Evolutionary conservation across 306 rosid genomes (phyloP), one percentile per base, ranked within the genome.

Genomic region (Acacia crassicarpa): DNA sequence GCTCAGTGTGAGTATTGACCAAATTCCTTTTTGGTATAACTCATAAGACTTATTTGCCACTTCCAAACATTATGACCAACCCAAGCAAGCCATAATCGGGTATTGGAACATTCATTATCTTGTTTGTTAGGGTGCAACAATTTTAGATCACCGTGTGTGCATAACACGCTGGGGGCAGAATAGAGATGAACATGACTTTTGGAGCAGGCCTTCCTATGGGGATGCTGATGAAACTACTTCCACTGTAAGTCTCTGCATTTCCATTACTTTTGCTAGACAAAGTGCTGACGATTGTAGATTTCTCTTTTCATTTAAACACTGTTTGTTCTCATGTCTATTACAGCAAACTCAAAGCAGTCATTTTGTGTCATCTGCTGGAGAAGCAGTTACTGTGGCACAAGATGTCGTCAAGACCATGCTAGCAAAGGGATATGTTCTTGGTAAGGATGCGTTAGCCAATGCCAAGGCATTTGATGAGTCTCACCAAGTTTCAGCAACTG

Each of bases 101-200:
- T 78, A 49, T 77, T 76, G n/a, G 27, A 70, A 46, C 53, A 53
- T 69, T 77, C 41, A 17, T 41, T 43, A 65, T 74, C 48, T 88
- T 63, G 46, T 84, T 15, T 86, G 58, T 73, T 88, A 95, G 99
- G 99, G 97, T 67, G 99, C 99, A 68, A 87, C 98, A 70, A 93
- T 95, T 81, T 84, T 92, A 61, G 99, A 95, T 80, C 96, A 95
- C 81, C 93, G 91, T 23, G 96, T 95, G 23, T 95, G 93, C 91
- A 93, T 95, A 83, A 88, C 96, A 11, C 97, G 88, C 79, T 95
- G 99, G 99, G 99, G 99, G 44, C 90, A 89, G 19, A 78, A 80
- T 86, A 89, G 85, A 81, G 94, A 91, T 73, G 93, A 90, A 76
- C 89, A 69, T 80, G 87, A 86, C 77, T 93, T 95, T 80, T 93